phyloP scores from a whole-genome alignment of 2,329 filamentous ascomycete genomes.

The Alternaria sp. region DNA sequence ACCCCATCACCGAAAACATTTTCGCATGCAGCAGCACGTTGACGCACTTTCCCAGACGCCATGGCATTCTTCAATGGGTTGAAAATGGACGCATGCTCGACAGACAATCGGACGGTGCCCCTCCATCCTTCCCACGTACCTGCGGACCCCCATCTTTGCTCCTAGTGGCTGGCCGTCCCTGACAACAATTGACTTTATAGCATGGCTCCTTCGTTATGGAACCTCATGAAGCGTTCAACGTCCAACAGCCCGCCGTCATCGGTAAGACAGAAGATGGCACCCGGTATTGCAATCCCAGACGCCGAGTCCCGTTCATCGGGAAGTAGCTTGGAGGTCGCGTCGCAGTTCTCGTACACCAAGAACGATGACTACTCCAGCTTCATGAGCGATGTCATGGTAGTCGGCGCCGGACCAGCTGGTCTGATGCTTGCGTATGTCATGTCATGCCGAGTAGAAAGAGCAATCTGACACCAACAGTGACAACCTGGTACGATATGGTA shows the following conservation, averaged over 20 bases:
- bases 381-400: slow-evolving; percentile 53
- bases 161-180: slow-evolving; percentile 24
- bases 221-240: slow-evolving; percentile 47
- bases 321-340: slow-evolving; percentile 32
- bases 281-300: slow-evolving; percentile 36
- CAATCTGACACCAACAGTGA: slow-evolving; percentile 49
- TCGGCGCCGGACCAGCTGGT: slow-evolving; percentile 55
- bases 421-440: slow-evolving; percentile 55
- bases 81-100: slow-evolving; percentile 39
- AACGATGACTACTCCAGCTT: slow-evolving; percentile 43
- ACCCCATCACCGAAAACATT: slow-evolving; percentile 38
- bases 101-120: slow-evolving; percentile 30
- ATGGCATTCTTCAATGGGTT: slow-evolving; percentile 24
- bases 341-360: slow-evolving; percentile 27
- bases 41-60: slow-evolving; percentile 13
- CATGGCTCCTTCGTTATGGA: slow-evolving; percentile 46
- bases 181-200: slow-evolving; percentile 30
- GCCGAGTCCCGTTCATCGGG: slow-evolving; percentile 36
- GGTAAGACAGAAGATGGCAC: slow-evolving; percentile 48
- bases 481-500: slow-evolving; percentile 71
- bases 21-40: slow-evolving; percentile 17
- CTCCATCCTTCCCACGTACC: slow-evolving; percentile 27
- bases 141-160: slow-evolving; percentile 39
- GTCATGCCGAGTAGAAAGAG: neutral
- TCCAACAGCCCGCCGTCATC: slow-evolving; percentile 34